These are phyloP conservation scores for Fraxinus platypoda DNA, from an alignment of 305 asterid genomes.

Conservation along the genomic window DNA sequence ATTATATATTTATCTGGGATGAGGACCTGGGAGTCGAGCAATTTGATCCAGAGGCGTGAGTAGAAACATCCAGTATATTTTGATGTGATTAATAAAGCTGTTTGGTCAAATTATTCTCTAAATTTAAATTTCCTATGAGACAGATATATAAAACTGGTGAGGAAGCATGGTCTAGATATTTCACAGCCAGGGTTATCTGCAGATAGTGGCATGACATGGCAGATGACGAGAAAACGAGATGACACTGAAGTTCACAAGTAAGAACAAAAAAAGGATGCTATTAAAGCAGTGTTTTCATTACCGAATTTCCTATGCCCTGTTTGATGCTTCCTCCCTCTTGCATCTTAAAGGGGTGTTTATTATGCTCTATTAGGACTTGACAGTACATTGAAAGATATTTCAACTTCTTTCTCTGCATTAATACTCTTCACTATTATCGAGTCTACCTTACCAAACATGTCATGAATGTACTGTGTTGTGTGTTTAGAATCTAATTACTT, in stretches of 20 bases:
- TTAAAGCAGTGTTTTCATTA: background rate
- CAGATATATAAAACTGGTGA: slow-evolving; percentile 74
- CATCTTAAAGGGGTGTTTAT: slow-evolving; percentile 1
- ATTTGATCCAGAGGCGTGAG: slow-evolving; percentile 82
- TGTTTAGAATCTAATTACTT: slow-evolving; percentile 17
- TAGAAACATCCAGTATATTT: slow-evolving; percentile 1
- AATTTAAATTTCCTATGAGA: slow-evolving; percentile 13
- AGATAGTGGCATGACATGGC: slow-evolving; percentile 84
- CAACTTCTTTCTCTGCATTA: background rate
- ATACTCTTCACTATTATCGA: background rate
- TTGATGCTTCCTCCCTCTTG: background rate
- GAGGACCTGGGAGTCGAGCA: slow-evolving; percentile 87
- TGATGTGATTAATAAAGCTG: background rate
- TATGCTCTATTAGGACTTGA: background rate
- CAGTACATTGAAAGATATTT: background rate
- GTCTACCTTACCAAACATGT: background rate
- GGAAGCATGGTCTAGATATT: slow-evolving; percentile 73
- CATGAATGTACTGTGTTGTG: background rate
- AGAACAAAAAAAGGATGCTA: slow-evolving; percentile 13
- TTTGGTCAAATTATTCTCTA: slow-evolving; percentile 15
- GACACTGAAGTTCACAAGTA: slow-evolving; percentile 90
- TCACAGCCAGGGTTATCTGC: slow-evolving; percentile 90
- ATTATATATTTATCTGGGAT: slow-evolving; percentile 87
- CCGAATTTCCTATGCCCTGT: background rate
- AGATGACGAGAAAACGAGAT: slow-evolving; percentile 69